Evolutionary conservation across 2,329 filamentous ascomycete genomes (phyloP), one percentile per base, ranked within the genome.

Genomic region (Aureobasidium leucospermi): DNA sequence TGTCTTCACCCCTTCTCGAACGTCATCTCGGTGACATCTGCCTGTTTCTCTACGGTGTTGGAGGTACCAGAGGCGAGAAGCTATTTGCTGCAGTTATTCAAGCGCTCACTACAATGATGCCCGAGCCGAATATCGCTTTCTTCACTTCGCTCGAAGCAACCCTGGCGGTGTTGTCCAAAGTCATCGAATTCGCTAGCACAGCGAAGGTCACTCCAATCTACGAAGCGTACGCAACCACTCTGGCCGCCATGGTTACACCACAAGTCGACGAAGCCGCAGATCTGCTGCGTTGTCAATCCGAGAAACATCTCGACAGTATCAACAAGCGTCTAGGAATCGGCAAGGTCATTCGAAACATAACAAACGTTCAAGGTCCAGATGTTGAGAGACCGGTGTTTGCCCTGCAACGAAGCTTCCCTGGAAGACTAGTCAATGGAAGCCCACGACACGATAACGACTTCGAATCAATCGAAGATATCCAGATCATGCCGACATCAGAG

Each of bases 371-470:
- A 23, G 48, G 13, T n/a, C 23, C 15, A 31, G 52, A 19, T 10
- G 36, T 6, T 31, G 32, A 13, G 38, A 55, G 10, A 16, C 53
- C 60, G 15, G 19, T 19, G 11, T 64, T 61, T 15, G n/a, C n/a
- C n/a, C 13, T 61, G 7, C n/a, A 61, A 28, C 41, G 51, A 6
- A 65, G 66, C 39, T 62, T 29, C 61, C 73, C 72, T 38, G 71
- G 72, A 32, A 61, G 63, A 38, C 63, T 74, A 3, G 72, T 68
- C 9, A 63, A 64, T 10, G 64, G 64, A 10, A 70, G 71, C 10
- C 60, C 66, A 53, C 70, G 78, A 6, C 79, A 83, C 60, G 75
- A 81, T 64, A 83, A 82, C 61, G 80, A 83, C 63, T 68, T 76
- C 49, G 69, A 65, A 1, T 69, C 77, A 47, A 81, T 83, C 58